Percentiles rank a stretch among this genome's conserved stretches.
These are phyloP conservation scores for Ampelocalamus luodianensis DNA, from an alignment of 176 grass and related monocot species.

Conservation along the genomic window DNA sequence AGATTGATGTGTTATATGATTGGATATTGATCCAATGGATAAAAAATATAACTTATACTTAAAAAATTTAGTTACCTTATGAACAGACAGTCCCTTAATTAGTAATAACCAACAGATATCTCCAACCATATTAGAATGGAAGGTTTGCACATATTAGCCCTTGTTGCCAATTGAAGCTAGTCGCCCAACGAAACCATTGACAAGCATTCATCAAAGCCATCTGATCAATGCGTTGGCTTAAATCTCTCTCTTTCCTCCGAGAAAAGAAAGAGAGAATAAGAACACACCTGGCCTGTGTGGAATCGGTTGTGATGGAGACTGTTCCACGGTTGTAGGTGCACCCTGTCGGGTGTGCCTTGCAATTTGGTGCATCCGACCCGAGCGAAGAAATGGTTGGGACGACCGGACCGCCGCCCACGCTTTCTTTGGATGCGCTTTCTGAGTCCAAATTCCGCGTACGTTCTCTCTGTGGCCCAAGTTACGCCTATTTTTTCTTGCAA, in stretches of 20 bases:
- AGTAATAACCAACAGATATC: not conserved
- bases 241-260: not conserved
- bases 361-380: not conserved
- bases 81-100: too few species aligned
- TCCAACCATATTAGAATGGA: not conserved
- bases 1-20: too few species aligned
- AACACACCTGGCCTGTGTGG: not conserved
- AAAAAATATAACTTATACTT: too few species aligned
- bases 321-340: not conserved
- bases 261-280: not conserved
- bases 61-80: too few species aligned
- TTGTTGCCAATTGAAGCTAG: not conserved
- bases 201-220: not conserved
- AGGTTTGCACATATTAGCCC: not conserved
- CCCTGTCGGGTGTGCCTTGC: not conserved
- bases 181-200: not conserved
- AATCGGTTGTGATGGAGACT: not conserved
- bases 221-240: not conserved
- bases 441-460: not conserved
- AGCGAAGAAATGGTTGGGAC: not conserved
- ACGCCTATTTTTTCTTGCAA: not conserved
- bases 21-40: too few species aligned
- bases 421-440: not conserved
- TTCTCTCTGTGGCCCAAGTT: too few species aligned
- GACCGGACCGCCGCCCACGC: slow-evolving; percentile 33